Evolutionary conservation across 345 rosid genomes (phyloP).

Genomic region (Eucalyptus sp.): DNA sequence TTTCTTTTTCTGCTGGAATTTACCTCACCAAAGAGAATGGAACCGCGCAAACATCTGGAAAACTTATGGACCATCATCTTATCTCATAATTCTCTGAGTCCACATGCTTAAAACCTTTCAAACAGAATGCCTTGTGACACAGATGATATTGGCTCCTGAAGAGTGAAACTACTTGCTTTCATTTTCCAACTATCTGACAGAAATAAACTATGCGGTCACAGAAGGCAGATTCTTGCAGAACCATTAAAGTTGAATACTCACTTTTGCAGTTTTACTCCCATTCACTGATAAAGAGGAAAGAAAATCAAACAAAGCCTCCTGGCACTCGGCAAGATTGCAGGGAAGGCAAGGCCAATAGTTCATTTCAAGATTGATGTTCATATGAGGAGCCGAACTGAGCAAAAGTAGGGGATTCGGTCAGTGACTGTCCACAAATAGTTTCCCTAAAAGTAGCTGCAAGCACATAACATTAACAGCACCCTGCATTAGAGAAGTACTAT

Average conservation of each 20-base stretch:
- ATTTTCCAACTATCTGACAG: background rate
- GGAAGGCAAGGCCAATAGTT: slow-evolving; percentile 94
- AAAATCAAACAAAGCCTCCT: slow-evolving; percentile 78
- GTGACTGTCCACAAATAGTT: background rate
- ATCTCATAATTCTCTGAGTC: background rate
- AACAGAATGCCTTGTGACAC: background rate
- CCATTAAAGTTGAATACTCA: slow-evolving; percentile 41
- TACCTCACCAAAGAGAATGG: background rate
- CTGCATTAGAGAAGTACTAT: background rate
- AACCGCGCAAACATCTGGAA: background rate
- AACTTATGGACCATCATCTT: background rate
- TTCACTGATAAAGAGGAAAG: slow-evolving; percentile 53
- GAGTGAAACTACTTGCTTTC: background rate
- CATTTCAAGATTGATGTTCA: slow-evolving; percentile 97
- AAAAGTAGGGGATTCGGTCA: background rate
- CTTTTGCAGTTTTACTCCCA: slow-evolving; percentile 85
- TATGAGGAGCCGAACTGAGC: slow-evolving; percentile 80
- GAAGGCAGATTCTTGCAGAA: background rate
- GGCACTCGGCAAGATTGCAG: slow-evolving; percentile 79
- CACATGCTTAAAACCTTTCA: background rate
- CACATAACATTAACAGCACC: background rate
- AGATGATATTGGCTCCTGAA: background rate
- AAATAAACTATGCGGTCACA: background rate
- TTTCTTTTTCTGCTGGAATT: background rate
- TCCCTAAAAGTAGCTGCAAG: background rate